Conservation (phyloP, 805 yeast species). For the Barnettozyma pratensis region DNA sequence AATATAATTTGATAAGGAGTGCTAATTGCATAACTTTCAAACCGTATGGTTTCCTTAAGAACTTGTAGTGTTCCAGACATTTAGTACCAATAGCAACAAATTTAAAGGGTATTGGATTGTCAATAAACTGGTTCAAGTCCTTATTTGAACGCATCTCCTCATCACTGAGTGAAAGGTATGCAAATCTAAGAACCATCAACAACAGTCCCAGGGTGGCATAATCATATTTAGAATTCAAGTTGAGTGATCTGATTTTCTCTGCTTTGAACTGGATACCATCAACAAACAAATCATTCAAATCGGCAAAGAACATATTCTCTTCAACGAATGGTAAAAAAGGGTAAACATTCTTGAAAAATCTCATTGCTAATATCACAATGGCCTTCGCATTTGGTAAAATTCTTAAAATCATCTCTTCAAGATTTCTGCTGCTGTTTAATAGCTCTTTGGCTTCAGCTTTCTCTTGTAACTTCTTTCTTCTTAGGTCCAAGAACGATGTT, state of each 20-base stretch:
- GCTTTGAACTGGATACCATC: slow-evolving; percentile 2
- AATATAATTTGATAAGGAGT: slow-evolving; percentile 43
- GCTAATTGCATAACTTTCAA: slow-evolving; percentile 50
- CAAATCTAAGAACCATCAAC: slow-evolving; percentile 20
- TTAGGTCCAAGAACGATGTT: slow-evolving; percentile 6
- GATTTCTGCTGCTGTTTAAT: background rate
- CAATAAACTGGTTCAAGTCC: slow-evolving; percentile 4
- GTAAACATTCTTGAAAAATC: slow-evolving; percentile 23
- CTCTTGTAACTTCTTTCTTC: slow-evolving; percentile 10
- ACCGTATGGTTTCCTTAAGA: slow-evolving; percentile 38
- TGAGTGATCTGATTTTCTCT: slow-evolving; percentile 1
- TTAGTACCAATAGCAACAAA: slow-evolving; percentile 9
- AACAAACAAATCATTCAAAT: slow-evolving; percentile 12
- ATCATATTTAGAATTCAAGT: slow-evolving; percentile 16
- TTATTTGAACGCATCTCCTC: slow-evolving; percentile 9
- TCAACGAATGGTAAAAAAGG: slow-evolving; percentile 24
- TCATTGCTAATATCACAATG: slow-evolving; percentile 14
- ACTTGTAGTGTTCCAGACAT: slow-evolving; percentile 49
- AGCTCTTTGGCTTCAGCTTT: slow-evolving; percentile 5
- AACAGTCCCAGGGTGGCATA: slow-evolving; percentile 20
- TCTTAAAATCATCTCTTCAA: slow-evolving; percentile 13
- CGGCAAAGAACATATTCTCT: slow-evolving; percentile 18
- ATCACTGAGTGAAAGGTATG: slow-evolving; percentile 14
- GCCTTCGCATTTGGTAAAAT: slow-evolving; percentile 16
- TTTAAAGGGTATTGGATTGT: slow-evolving; percentile 9